Conservation (phyloP, 73 alveolate genomes). For the Tetrahymena thermophila region DNA sequence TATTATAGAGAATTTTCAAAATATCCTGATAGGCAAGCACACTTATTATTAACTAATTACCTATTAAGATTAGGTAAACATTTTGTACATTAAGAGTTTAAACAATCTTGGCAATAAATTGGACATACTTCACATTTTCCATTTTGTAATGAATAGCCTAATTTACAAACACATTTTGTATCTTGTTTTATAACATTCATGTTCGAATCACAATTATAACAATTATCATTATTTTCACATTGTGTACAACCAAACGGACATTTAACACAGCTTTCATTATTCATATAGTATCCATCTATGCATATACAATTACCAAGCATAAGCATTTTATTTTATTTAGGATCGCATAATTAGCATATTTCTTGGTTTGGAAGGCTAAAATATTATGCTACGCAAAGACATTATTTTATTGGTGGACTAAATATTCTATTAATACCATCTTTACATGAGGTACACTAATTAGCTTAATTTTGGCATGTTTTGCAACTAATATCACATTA, state of each 20-base stretch:
- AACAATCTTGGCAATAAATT: not conserved
- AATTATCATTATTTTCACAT: not conserved
- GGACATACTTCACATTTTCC: not conserved
- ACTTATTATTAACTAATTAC: not conserved
- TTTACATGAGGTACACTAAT: not conserved
- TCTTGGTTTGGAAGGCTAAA: not conserved
- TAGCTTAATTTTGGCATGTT: not conserved
- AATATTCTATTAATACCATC: not conserved
- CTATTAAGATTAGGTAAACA: not conserved
- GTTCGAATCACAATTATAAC: not conserved
- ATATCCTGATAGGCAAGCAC: not conserved
- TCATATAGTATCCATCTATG: not conserved
- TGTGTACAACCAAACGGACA: not conserved
- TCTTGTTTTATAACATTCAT: not conserved
- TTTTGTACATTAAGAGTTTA: not conserved
- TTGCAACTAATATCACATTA: not conserved
- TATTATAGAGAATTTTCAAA: not conserved
- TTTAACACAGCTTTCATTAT: not conserved
- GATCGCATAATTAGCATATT: not conserved
- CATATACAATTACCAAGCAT: not conserved
- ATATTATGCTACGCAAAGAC: not conserved
- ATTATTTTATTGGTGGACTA: not conserved
- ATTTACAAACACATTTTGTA: not conserved
- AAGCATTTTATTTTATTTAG: not conserved
- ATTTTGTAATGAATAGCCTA: not conserved